These are phyloP conservation scores for Cladosporium oxysporum DNA, from an alignment of 2,329 filamentous ascomycete species.

Conservation along the genomic window DNA sequence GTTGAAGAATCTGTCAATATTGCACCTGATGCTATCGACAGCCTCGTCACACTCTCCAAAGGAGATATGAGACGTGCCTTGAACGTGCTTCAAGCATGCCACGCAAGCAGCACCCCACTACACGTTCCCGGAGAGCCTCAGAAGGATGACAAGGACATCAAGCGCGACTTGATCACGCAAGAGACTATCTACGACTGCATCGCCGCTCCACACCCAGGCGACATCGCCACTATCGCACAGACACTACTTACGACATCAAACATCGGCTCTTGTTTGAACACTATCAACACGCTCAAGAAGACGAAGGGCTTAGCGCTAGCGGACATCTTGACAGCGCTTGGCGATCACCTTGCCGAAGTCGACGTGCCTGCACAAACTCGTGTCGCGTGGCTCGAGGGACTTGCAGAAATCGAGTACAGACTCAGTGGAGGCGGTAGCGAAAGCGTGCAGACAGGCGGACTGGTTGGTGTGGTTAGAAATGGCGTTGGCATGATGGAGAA, in stretches of 20 bases:
- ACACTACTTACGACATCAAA: slow-evolving; percentile 83
- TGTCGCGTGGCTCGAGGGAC: slow-evolving; percentile 85
- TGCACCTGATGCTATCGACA: slow-evolving; percentile 74
- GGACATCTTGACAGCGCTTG: slow-evolving; percentile 85
- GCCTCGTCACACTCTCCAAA: slow-evolving; percentile 82
- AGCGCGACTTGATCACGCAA: slow-evolving; percentile 84
- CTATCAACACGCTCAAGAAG: slow-evolving; percentile 83
- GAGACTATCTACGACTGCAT: slow-evolving; percentile 96
- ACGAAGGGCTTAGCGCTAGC: slow-evolving; percentile 85
- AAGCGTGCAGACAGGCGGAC: slow-evolving; percentile 83
- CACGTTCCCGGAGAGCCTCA: slow-evolving; percentile 50
- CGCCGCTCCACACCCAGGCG: slow-evolving; percentile 86
- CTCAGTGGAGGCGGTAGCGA: slow-evolving; percentile 86
- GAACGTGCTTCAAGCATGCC: slow-evolving; percentile 94
- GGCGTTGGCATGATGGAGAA: slow-evolving; percentile 74
- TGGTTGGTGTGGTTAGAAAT: slow-evolving; percentile 83
- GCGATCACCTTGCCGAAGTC: slow-evolving; percentile 77
- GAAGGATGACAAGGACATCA: slow-evolving; percentile 58
- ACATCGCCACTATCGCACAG: slow-evolving; percentile 79
- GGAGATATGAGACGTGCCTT: slow-evolving; percentile 94
- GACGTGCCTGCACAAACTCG: slow-evolving; percentile 85
- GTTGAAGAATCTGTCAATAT: slow-evolving; percentile 85
- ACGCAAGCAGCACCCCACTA: slow-evolving; percentile 77
- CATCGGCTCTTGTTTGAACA: slow-evolving; percentile 84
- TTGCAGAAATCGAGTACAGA: slow-evolving; percentile 91